Base-by-base conservation (phyloP, 805 yeast species). In the Hanseniaspora jakobsenii region DNA sequence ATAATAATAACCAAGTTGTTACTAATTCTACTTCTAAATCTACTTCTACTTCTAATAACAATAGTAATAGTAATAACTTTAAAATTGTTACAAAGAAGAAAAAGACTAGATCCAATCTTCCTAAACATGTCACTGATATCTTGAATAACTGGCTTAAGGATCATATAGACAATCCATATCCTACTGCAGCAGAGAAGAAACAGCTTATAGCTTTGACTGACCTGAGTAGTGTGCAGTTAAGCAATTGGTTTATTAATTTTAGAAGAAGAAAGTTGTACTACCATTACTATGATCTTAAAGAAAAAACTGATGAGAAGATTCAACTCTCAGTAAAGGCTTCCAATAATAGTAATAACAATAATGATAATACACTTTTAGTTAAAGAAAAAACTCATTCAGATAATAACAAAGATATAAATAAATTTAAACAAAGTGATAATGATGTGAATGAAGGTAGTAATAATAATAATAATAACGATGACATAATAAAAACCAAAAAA, bases 231-330 rank as follows among this genome's bases (percentile, higher is more conserved):
- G 84, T 81, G 49, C 94, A 83, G 60, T 69, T 83, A 49, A 72
- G 81, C 51, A 84, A 83, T 57, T 83, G 94, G 94, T 83, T 83
- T 55, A 84, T 83, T 55, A 83, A 83, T 57, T 93, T 89, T 16
- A 72, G 94, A 53, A 69, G 94, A 54, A 67, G 94, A 52, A 76
- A 81, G 55, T 71, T 83, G 6, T 61, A 60, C 34, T 53, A 53
- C 37, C 64, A 60, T 24, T 57, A 59, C 43, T 57, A 57, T 32
- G 56, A 54, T 23, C 21, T 41, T 8, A 32, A 34, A 23, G 30
- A 42, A n/a, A 32, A 41, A 30, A 26, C 23, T 18, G 30, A n/a
- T 4, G 19, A 14, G 24, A 4, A 21, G 16, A n/a, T 16, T 6
- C 6, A 6, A 19, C 6, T n/a, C 23, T 6, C 9, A 7, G 7